Evolutionary conservation across 2,329 filamentous ascomycete genomes (phyloP), one percentile per base, ranked within the genome.

Genomic region (Botryotinia globosa): DNA sequence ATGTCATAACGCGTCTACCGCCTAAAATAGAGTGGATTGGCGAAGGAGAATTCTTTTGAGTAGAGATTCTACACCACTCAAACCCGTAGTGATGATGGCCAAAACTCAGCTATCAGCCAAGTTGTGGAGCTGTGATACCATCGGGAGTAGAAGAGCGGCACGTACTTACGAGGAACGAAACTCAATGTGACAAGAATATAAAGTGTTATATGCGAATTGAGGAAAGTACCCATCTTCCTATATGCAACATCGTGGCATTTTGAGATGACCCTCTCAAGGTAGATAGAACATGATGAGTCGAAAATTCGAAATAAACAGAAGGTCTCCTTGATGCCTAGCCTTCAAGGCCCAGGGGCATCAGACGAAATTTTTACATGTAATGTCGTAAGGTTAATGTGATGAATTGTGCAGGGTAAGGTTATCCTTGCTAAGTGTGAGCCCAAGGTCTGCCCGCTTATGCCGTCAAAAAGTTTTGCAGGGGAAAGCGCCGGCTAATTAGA

Each of bases 401-500:
- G 34, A 12, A 62, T 25, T 32, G 22, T 67, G 62, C 70, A 72
- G 51, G 63, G 63, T 61, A 58, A 68, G 51, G 48, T 16, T 56
- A 61, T 34, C 63, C 63, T 58, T 72, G 42, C 45, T 48, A 37
- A 22, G 20, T 12, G 29, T 29, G 12, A 14, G 29, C 54, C 29
- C 42, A 45, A 44, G 51, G 51, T 61, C 54, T 62, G 67, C n/a
- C n/a, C 63, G 70, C 70, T 56, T 45, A 54, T 61, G 63, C 63
- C 70, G 63, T 64, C 48, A 59, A 18, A 51, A 54, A 9, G 3
- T n/a, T 14, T 44, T 18, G 9, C 25, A 59, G 14, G 58, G 44
- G 1, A 44, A 68, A 51, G 63, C 70, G 63, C 70, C 63, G 70
- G 42, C 29, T 68, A 29, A 72, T 72, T 72, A 72, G 70, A 44